Percentiles rank a stretch among this genome's conserved stretches.
These are phyloP conservation scores for Circinella umbellata DNA, from an alignment of 371 early-diverging fungal genomes.

Conservation along the genomic window DNA sequence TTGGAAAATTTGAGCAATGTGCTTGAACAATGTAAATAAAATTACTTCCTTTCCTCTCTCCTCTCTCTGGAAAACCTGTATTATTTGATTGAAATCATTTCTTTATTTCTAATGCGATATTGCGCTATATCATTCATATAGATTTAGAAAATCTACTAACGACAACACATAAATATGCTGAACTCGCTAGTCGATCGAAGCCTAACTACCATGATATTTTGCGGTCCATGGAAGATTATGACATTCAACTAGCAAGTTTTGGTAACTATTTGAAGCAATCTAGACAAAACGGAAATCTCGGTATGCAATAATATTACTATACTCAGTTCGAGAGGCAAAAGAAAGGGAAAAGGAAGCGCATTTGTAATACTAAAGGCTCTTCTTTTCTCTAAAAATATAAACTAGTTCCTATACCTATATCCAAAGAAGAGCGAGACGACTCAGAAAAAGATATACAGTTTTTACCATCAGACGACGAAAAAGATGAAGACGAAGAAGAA, in stretches of 20 bases:
- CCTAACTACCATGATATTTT: conserved; percentile 61
- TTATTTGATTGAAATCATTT: neutral
- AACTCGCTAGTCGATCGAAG: conserved; percentile 56
- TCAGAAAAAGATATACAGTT: neutral
- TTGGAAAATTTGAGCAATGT: conserved; percentile 47
- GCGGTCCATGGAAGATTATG: conserved; percentile 45
- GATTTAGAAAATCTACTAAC: conserved; percentile 57
- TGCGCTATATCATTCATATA: conserved; percentile 14
- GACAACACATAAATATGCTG: conserved; percentile 53
- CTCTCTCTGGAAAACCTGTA: neutral
- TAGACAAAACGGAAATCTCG: conserved; percentile 15
- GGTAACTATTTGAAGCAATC: conserved; percentile 35
- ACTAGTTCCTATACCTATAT: conserved; percentile 3
- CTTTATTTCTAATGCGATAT: neutral
- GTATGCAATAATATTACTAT: conserved; percentile 8
- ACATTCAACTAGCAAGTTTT: conserved; percentile 35
- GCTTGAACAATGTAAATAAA: conserved; percentile 51
- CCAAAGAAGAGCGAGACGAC: neutral
- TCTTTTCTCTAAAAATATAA: neutral
- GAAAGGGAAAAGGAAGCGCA: too few species aligned
- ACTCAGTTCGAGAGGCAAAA: too few species aligned
- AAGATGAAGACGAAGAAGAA: conserved; percentile 39
- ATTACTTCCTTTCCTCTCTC: neutral
- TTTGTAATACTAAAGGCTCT: neutral
- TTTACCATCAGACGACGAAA: neutral